Percentiles rank a stretch among this genome's conserved stretches.
These are phyloP conservation scores for Fusarium abutilonis DNA, from an alignment of 2,329 filamentous ascomycete species.

Conservation along the genomic window DNA sequence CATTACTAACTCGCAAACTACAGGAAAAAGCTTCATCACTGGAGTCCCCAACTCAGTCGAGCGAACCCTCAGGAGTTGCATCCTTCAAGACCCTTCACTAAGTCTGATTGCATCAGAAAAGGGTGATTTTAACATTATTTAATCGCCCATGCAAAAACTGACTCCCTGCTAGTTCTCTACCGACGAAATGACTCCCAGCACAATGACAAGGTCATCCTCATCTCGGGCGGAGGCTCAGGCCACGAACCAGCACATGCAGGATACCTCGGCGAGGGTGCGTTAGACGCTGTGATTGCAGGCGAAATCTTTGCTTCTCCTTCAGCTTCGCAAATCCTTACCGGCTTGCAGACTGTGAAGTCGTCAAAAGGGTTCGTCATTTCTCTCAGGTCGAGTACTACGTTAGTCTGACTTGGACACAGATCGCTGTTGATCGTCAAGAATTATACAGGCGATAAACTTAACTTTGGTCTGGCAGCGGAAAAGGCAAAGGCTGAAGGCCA, in stretches of 20 bases:
- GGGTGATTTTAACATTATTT: slow-evolving; percentile 7
- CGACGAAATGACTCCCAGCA: slow-evolving; percentile 20
- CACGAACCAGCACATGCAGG: slow-evolving; percentile 43
- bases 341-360: slow-evolving; percentile 37
- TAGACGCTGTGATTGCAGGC: slow-evolving; percentile 39
- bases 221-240: slow-evolving; percentile 41
- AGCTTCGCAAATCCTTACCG: slow-evolving; percentile 38
- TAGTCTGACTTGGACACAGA: slow-evolving; percentile 13
- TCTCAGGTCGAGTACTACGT: not conserved
- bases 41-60: slow-evolving; percentile 36
- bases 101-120: slow-evolving; percentile 39
- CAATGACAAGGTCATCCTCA: slow-evolving; percentile 34
- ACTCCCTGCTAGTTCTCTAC: slow-evolving; percentile 33
- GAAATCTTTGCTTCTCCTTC: slow-evolving; percentile 44
- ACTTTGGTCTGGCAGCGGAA: slow-evolving; percentile 46
- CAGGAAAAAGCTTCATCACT: slow-evolving; percentile 42
- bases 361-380: slow-evolving; percentile 20
- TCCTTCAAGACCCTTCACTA: slow-evolving; percentile 38
- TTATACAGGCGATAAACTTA: slow-evolving; percentile 45
- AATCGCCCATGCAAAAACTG: not conserved
- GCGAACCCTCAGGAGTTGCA: slow-evolving; percentile 36
- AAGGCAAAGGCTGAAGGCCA: slow-evolving; percentile 44
- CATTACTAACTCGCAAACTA: not conserved
- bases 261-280: slow-evolving; percentile 40
- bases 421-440: slow-evolving; percentile 44